A percentile compares a stretch with the other conserved stretches of the same genome.
phyloP scores from a whole-genome alignment of 192 early-diverging fungal genomes.

The Gryganskiella cystojenkinii region DNA sequence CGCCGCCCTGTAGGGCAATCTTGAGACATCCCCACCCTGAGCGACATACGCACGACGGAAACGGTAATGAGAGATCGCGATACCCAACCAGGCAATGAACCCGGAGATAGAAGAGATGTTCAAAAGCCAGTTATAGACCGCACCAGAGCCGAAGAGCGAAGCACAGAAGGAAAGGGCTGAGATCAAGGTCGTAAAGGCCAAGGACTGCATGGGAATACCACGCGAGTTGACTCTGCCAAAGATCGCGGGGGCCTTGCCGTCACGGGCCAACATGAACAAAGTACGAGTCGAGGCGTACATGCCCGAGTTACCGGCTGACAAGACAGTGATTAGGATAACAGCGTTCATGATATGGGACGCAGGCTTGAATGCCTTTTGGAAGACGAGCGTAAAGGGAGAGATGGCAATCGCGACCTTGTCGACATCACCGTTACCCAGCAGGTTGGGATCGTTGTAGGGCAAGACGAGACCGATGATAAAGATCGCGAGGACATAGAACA shows the following conservation, averaged over 20 bases:
- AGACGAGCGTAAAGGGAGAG: constrained; percentile 76
- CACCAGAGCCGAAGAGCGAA: constrained; percentile 57
- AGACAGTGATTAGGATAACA: constrained; percentile 68
- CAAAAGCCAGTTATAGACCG: constrained; percentile 72
- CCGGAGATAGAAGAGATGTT: constrained; percentile 78
- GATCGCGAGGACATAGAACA: constrained; percentile 75
- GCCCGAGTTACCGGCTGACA: constrained; percentile 76
- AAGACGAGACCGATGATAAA: constrained; percentile 78
- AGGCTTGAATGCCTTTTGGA: constrained; percentile 68
- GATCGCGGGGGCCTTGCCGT: constrained; percentile 67
- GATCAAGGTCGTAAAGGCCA: constrained; percentile 59
- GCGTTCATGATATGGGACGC: constrained; percentile 74
- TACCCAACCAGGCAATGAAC: constrained; percentile 85
- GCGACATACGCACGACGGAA: constrained; percentile 83
- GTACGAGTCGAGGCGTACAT: constrained; percentile 74
- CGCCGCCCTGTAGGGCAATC: constrained; percentile 77
- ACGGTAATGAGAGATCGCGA: constrained; percentile 81
- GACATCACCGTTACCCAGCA: constrained; percentile 61
- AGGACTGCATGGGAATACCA: constrained; percentile 69
- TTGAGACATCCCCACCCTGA: constrained; percentile 59
- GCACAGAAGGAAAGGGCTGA: constrained; percentile 67
- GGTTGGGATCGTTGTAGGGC: constrained; percentile 69
- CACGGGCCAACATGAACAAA: constrained; percentile 67
- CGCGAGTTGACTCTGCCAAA: constrained; percentile 50
- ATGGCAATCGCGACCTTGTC: constrained; percentile 68